Percentiles rank a stretch among this genome's conserved stretches.
These are phyloP conservation scores for Mrakiaceae sp. DNA, from an alignment of 1,284 basidiomycete genomes.

Conservation along the genomic window DNA sequence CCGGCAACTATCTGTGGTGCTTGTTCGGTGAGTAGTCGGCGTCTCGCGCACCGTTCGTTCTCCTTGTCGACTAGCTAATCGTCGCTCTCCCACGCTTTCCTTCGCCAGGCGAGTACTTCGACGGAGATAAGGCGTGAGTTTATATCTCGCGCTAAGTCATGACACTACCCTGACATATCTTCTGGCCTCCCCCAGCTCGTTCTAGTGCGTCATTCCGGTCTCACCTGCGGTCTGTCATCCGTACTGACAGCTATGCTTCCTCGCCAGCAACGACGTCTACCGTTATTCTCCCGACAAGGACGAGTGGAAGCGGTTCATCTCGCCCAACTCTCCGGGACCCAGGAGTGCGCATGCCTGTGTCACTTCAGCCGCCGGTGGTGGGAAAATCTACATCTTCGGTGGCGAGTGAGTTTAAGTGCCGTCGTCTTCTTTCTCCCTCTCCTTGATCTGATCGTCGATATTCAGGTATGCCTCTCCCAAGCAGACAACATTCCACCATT, in stretches of 20 bases:
- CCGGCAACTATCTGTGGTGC: slow-evolving; percentile 65
- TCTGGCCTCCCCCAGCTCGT: neutral
- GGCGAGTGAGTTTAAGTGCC: slow-evolving; percentile 17
- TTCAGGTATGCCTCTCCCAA: slow-evolving; percentile 62
- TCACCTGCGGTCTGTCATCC: neutral
- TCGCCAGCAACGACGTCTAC: slow-evolving; percentile 52
- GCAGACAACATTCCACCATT: slow-evolving; percentile 84
- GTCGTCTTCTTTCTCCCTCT: slow-evolving; percentile 18
- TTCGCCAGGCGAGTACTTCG: slow-evolving; percentile 39
- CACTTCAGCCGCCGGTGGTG: slow-evolving; percentile 57
- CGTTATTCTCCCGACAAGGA: slow-evolving; percentile 71
- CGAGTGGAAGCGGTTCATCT: slow-evolving; percentile 44
- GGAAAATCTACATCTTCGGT: slow-evolving; percentile 77
- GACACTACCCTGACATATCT: neutral
- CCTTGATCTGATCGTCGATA: neutral
- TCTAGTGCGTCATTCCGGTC: slow-evolving; percentile 53
- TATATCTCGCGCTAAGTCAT: neutral
- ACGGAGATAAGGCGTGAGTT: slow-evolving; percentile 54
- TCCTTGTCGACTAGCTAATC: slow-evolving; percentile 35
- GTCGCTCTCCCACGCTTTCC: neutral
- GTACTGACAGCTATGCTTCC: slow-evolving; percentile 18
- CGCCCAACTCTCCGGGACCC: slow-evolving; percentile 69
- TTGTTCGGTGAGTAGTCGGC: slow-evolving; percentile 34
- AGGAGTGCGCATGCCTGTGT: slow-evolving; percentile 73
- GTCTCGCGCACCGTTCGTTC: neutral